Percentiles rank a stretch among this genome's conserved stretches.
These are phyloP conservation scores for Spiraea crenata DNA, from an alignment of 331 rosid species.

Conservation along the genomic window DNA sequence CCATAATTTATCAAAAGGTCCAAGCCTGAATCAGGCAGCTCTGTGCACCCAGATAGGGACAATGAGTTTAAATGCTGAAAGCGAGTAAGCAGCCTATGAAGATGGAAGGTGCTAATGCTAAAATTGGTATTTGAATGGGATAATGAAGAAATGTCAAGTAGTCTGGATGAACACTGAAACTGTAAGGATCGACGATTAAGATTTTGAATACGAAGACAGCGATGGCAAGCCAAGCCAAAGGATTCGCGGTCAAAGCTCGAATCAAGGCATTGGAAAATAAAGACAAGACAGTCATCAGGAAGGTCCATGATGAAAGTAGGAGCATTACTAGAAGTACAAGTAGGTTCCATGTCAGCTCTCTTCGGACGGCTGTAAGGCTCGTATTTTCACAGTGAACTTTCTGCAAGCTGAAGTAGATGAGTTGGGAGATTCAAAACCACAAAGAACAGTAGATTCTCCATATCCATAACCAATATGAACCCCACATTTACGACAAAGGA, in stretches of 20 bases:
- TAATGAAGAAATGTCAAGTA: slow-evolving; percentile 33
- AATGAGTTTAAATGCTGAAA: slow-evolving; percentile 54
- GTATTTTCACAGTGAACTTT: slow-evolving; percentile 53
- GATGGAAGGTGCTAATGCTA: slow-evolving; percentile 34
- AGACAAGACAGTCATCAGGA: slow-evolving; percentile 57
- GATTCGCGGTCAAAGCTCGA: slow-evolving; percentile 47
- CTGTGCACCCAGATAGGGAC: slow-evolving; percentile 56
- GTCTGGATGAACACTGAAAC: slow-evolving; percentile 45
- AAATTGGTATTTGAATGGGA: slow-evolving; percentile 16
- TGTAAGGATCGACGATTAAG: slow-evolving; percentile 44
- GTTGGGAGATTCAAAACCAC: slow-evolving; percentile 49
- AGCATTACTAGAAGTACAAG: slow-evolving; percentile 21
- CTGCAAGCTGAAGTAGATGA: slow-evolving; percentile 40
- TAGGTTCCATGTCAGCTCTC: slow-evolving; percentile 52
- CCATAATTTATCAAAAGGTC: slow-evolving; percentile 41
- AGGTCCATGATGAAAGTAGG: slow-evolving; percentile 49
- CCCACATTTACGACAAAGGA: slow-evolving; percentile 61
- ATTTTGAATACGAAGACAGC: slow-evolving; percentile 55
- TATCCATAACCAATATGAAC: slow-evolving; percentile 61
- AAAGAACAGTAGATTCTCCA: slow-evolving; percentile 47
- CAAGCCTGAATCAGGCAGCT: slow-evolving; percentile 49
- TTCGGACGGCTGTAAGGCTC: slow-evolving; percentile 55
- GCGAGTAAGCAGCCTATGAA: slow-evolving; percentile 47
- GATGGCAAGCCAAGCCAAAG: slow-evolving; percentile 64
- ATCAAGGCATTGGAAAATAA: slow-evolving; percentile 45